Percentiles rank a stretch among this genome's conserved stretches.
These are phyloP conservation scores for Xerocomus potaroensis DNA, from an alignment of 768 basidiomycete genomes.

Conservation along the genomic window DNA sequence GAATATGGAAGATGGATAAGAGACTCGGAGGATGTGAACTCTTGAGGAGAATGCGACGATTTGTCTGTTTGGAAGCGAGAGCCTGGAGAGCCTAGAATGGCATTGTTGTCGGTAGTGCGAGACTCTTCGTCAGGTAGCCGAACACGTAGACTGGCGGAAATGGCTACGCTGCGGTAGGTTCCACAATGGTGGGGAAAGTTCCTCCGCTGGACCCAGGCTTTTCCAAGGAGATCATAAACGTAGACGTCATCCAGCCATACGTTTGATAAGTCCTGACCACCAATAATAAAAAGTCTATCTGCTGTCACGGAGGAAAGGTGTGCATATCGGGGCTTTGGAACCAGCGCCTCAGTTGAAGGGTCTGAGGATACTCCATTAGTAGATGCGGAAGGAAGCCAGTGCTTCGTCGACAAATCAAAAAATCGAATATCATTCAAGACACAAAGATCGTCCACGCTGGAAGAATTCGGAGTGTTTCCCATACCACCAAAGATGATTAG, in stretches of 20 bases:
- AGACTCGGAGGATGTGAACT: slow-evolving; percentile 54
- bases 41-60: slow-evolving; percentile 34
- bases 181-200: slow-evolving; percentile 92
- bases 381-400: slow-evolving; percentile 59
- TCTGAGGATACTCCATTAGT: slow-evolving; percentile 30
- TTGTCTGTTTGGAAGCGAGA: slow-evolving; percentile 54
- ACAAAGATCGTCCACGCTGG: slow-evolving; percentile 74
- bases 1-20: slow-evolving; percentile 77
- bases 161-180: slow-evolving; percentile 91
- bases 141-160: slow-evolving; percentile 64
- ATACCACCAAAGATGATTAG: slow-evolving; percentile 95
- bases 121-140: slow-evolving; percentile 64
- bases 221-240: slow-evolving; percentile 73
- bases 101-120: slow-evolving; percentile 36
- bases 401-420: slow-evolving; percentile 67
- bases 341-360: slow-evolving; percentile 41
- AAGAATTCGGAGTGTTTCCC: slow-evolving; percentile 72
- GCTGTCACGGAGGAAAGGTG: slow-evolving; percentile 87
- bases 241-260: slow-evolving; percentile 93
- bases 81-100: slow-evolving; percentile 51
- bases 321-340: slow-evolving; percentile 88
- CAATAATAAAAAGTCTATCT: slow-evolving; percentile 84
- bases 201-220: slow-evolving; percentile 75
- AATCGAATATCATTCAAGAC: slow-evolving; percentile 93
- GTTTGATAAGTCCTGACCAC: slow-evolving; percentile 92